These are phyloP conservation scores for Barnettozyma siamensis DNA, from an alignment of 805 yeast genomes.

Conservation along the genomic window DNA sequence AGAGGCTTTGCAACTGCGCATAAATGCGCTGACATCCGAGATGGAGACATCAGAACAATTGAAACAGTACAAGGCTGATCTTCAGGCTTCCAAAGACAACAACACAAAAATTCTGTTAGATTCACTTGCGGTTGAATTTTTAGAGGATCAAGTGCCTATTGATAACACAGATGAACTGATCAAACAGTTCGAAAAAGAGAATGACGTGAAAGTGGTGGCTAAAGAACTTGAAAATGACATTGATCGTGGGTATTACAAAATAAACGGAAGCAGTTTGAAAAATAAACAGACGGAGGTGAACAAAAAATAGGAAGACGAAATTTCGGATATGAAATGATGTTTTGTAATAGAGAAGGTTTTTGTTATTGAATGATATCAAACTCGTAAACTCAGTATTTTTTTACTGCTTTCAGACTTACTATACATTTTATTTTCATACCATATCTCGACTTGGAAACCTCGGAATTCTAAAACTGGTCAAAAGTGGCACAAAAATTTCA, in stretches of 20 bases:
- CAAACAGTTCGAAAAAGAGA: constrained; percentile 13
- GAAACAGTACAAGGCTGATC: constrained; percentile 6
- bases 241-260: constrained; percentile 2
- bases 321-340: constrained; percentile 2
- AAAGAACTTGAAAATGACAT: constrained; percentile 1
- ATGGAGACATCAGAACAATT: constrained; percentile 6
- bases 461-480: not conserved
- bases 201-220: constrained; percentile 12
- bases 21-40: constrained; percentile 4
- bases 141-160: constrained; percentile 9
- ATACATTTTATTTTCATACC: no score
- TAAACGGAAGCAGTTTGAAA: constrained; percentile 1
- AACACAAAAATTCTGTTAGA: constrained; percentile 11
- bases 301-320: not conserved
- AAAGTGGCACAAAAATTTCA: not conserved
- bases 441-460: no score
- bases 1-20: constrained; percentile 10
- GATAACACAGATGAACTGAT: constrained; percentile 15
- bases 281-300: not conserved
- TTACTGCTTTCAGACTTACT: no score
- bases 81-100: constrained; percentile 1
- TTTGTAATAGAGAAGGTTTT: not conserved
- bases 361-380: no score
- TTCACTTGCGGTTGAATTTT: constrained; percentile 16
- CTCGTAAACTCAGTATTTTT: no score